Evolutionary conservation across 495 filamentous ascomycete species (phyloP).

Genomic region (Lasiosphaeris hirsuta): DNA sequence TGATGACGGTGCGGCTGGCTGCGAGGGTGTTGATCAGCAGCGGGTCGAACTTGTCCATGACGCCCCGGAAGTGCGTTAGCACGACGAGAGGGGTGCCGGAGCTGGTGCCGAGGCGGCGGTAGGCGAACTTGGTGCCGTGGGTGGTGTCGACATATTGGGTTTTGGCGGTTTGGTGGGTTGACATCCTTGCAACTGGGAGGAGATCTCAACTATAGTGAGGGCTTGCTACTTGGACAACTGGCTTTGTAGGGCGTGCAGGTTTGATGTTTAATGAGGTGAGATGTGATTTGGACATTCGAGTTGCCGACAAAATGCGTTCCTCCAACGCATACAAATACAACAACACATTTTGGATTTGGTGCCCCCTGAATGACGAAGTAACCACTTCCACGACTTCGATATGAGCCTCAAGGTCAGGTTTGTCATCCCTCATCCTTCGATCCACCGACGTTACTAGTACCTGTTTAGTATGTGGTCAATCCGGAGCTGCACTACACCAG

Average conservation of each 20-base stretch:
- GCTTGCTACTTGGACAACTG: neutral
- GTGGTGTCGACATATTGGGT: constrained; percentile 25
- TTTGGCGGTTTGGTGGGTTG: constrained; percentile 33
- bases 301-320: no score
- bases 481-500: no score
- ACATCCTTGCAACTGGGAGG: constrained; percentile 16
- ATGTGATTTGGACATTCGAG: no score
- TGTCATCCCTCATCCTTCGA: no score
- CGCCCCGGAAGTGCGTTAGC: constrained; percentile 35
- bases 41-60: constrained; percentile 31
- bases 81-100: constrained; percentile 28
- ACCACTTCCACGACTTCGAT: no score
- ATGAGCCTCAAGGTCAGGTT: no score
- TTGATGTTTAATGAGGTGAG: neutral
- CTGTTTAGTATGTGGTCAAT: no score
- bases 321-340: no score
- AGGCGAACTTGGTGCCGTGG: constrained; percentile 30
- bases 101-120: constrained; percentile 34
- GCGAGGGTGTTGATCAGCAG: constrained; percentile 30
- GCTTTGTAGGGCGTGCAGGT: neutral
- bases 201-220: no score
- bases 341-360: no score
- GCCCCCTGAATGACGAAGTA: no score
- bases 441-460: no score
- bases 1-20: constrained; percentile 19